Percentiles rank a stretch among this genome's conserved stretches.
Evolutionary conservation across 345 rosid species (phyloP).

Genomic region (Orychophragmus violaceus): DNA sequence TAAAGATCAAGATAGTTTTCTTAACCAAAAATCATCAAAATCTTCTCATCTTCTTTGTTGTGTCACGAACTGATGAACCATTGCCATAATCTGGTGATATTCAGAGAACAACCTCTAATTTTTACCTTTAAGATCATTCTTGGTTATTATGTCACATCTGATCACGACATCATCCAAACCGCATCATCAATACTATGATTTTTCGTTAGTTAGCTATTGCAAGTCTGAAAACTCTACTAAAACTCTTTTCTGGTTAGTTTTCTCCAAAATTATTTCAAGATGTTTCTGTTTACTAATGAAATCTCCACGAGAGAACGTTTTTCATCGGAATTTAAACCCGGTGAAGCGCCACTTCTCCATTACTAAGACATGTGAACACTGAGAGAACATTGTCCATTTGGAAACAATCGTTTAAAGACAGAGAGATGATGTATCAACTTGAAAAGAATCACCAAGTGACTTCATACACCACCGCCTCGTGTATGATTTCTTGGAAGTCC

Average conservation of each 20-base stretch:
- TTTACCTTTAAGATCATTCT: constrained; percentile 77
- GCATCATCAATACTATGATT: constrained; percentile 41
- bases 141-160: constrained; percentile 61
- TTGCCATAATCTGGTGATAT: constrained; percentile 54
- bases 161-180: constrained; percentile 64
- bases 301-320: constrained; percentile 74
- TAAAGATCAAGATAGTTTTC: not conserved
- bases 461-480: constrained; percentile 85
- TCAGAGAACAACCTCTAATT: constrained; percentile 72
- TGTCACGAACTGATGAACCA: constrained; percentile 37
- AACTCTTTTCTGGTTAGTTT: constrained; percentile 70
- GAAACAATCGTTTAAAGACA: constrained; percentile 51
- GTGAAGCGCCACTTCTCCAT: constrained; percentile 87
- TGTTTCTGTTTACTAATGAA: constrained; percentile 51
- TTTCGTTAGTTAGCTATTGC: constrained; percentile 39
- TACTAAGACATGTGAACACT: constrained; percentile 87
- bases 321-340: constrained; percentile 60
- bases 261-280: constrained; percentile 74
- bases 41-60: not conserved
- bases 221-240: constrained; percentile 50
- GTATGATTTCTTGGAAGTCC: constrained; percentile 92
- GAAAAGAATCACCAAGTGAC: constrained; percentile 89
- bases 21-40: not conserved
- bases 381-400: constrained; percentile 67
- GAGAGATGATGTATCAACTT: constrained; percentile 89